Base-by-base conservation (phyloP, 2,329 filamentous ascomycete species). In the Pseudogymnoascus sp. region DNA sequence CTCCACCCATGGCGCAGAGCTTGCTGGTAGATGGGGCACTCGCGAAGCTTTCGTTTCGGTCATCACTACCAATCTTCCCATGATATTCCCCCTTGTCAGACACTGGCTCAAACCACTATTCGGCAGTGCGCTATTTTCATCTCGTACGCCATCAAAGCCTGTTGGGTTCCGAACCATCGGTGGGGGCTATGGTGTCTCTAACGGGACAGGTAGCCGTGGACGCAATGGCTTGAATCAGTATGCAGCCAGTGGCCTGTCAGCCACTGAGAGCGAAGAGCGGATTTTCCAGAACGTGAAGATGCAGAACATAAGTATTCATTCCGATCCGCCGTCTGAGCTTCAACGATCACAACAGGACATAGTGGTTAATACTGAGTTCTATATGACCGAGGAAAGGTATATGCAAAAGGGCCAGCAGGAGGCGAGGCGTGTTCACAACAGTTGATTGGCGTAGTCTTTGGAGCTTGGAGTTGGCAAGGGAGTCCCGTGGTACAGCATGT, bases 21-120 rank as follows among this genome's bases (percentile, higher is more conserved):
- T 75, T 60, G 66, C 64, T 33, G 76, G 75, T 4, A 74, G 74
- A 15, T 79, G 77, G 77, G 76, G 75, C 59, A 65, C 69, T 33
- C 69, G 73, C 19, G 74, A 76, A 63, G 69, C 73, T 1, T 72
- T 77, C 63, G 75, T 77, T 28, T 74, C 76, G 15, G 73, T 77
- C 28, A 71, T 76, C 26, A 75, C 74, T 28, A 73, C 75, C 1
- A 77, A 75, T 57, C 65, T 77, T 5, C 76, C 76, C n/a, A 73
- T 73, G 69, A 72, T 80, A 62, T 80, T 80, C 71, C 77, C 80
- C 7, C 71, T 81, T 1, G 64, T 81, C 62, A 77, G 77, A 66
- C 68, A 65, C 50, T 76, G 74, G 74, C 69, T 78, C 13, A 68
- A 66, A 1, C 77, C 76, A 0, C 31, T 78, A 4, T 70, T 79